Evolutionary conservation across 257 asterid species (phyloP).

Genomic region (Datura wrightii): DNA sequence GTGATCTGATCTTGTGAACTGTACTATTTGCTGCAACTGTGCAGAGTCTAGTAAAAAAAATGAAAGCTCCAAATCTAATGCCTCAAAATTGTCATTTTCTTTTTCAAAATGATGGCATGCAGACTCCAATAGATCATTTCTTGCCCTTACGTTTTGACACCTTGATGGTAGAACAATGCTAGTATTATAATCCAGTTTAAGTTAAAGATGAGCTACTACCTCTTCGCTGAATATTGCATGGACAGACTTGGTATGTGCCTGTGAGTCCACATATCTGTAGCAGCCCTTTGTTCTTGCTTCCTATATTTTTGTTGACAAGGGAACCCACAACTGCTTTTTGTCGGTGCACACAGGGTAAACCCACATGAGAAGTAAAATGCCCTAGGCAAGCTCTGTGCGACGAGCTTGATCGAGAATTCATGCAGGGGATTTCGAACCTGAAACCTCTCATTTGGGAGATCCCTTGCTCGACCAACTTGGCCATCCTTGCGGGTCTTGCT

Average conservation of each 20-base stretch:
- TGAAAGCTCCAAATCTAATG: not conserved
- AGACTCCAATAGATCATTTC: conserved; percentile 14
- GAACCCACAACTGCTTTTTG: too few species aligned
- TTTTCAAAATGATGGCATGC: not conserved
- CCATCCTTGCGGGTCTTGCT: too few species aligned
- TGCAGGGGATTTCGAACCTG: too few species aligned
- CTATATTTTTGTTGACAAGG: not conserved
- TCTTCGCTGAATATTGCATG: conserved; percentile 9
- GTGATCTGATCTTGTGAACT: not conserved
- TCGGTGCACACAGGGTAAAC: too few species aligned
- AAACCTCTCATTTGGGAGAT: too few species aligned
- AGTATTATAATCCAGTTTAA: not conserved
- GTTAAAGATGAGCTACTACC: not conserved
- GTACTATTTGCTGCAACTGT: not conserved
- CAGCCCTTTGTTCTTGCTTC: not conserved
- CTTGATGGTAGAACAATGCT: not conserved
- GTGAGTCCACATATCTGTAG: not conserved
- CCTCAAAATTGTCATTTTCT: not conserved
- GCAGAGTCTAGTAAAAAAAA: not conserved
- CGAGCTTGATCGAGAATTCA: too few species aligned
- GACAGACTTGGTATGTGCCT: not conserved
- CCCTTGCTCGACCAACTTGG: too few species aligned
- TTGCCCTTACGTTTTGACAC: conserved; percentile 7
- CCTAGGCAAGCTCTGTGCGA: too few species aligned
- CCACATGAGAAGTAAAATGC: too few species aligned